Evolutionary conservation across 2,329 filamentous ascomycete genomes (phyloP), one percentile per base, ranked within the genome.

Genomic region (Colletotrichum sp.): DNA sequence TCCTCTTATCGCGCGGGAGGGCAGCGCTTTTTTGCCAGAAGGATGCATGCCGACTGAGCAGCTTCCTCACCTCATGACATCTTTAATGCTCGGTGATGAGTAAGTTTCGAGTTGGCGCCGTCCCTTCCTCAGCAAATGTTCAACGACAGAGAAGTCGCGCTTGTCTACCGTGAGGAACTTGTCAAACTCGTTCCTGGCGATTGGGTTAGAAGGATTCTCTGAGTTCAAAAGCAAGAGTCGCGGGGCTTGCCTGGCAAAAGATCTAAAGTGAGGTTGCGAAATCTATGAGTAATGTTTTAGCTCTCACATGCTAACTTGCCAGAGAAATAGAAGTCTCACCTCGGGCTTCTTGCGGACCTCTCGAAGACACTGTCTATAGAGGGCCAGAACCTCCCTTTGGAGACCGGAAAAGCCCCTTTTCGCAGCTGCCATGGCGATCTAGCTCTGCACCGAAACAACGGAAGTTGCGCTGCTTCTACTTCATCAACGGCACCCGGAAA

Each of bases 331-430:
- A 24, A 15, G 24, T 65, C 81, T 77, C 84, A 96, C 95, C 80
- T 86, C 83, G 66, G 96, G 95, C 84, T 99, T 99, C 81, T 93
- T 93, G 76, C 93, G 92, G 75, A 94, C 93, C 81, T 95, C 95
- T 76, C 96, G 92, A 30, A 99, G 88, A 81, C 96, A 99, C 82
- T 92, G 91, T 75, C 96, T 93, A 84, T 99, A 99, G 16, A 99
- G 91, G 39, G 92, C 89, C 68, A 99, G 85, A 5, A 98, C 96
- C 81, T 98, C 95, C 81, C 92, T 93, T 83, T 99, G 96, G n/a
- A 99, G 88, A 44, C 97, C 97, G 9, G 96, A 98, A 30, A 96
- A 88, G 80, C 92, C 77, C 16, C 76, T 64, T 57, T 66, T 73
- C 60, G 44, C 36, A 39, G 30, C 72, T 36, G 76, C 69, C 77